Evolutionary conservation across 345 rosid species (phyloP).

Genomic region (Murraya paniculata): DNA sequence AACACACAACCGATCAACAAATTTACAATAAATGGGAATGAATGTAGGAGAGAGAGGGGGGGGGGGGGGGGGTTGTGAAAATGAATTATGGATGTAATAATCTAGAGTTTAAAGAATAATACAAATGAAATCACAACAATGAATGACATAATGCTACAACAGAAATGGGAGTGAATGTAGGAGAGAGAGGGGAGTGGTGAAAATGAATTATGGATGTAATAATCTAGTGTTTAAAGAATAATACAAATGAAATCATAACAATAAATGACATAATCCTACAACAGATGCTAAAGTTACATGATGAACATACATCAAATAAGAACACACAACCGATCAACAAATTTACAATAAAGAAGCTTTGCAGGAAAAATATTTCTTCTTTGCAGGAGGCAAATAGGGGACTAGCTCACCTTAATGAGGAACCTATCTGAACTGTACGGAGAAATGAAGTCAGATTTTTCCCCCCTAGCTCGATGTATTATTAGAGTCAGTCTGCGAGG

Average conservation of each 20-base stretch:
- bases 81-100: background rate
- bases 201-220: background rate
- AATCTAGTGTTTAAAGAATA: background rate
- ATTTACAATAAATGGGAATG: background rate
- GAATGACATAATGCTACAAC: background rate
- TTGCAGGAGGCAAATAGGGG: background rate
- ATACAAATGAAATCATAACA: background rate
- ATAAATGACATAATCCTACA: background rate
- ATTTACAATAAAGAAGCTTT: slow-evolving; percentile 8
- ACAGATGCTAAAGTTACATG: background rate
- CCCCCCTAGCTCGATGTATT: background rate
- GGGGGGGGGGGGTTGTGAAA: too few species aligned
- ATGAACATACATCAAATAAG: background rate
- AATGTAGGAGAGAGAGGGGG: background rate
- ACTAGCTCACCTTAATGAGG: background rate
- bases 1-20: background rate
- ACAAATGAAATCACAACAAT: background rate
- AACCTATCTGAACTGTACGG: background rate
- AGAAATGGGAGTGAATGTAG: background rate
- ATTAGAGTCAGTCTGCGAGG: slow-evolving; percentile 7
- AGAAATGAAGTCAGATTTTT: background rate
- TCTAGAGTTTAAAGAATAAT: background rate
- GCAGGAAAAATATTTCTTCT: background rate
- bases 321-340: background rate
- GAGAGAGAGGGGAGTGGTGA: background rate